Conservation (phyloP, 2,329 filamentous ascomycete genomes). For the Trichoderma pleuroti region DNA sequence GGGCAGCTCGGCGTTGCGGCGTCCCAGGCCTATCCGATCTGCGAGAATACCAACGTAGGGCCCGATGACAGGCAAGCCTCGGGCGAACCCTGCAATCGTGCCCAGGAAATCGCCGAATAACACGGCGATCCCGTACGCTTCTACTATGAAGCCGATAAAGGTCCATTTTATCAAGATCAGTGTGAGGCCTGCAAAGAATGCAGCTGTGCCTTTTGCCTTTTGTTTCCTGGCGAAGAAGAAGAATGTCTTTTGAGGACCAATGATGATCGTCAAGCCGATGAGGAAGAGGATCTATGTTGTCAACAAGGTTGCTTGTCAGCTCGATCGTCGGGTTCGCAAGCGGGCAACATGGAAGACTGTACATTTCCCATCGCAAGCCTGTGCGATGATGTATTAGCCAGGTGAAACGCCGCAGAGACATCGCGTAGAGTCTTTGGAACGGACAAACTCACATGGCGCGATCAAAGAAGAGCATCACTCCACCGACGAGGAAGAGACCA, state of each 20-base stretch:
- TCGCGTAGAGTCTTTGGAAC: not conserved
- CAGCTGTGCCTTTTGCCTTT: conserved; percentile 86
- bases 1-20: conserved; percentile 72
- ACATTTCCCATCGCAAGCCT: conserved; percentile 98
- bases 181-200: conserved; percentile 77
- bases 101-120: conserved; percentile 96
- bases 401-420: not conserved
- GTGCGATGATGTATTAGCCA: not conserved
- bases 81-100: conserved; percentile 83
- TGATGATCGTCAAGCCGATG: conserved; percentile 91
- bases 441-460: conserved; percentile 70
- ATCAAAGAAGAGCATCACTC: conserved; percentile 96
- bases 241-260: conserved; percentile 85
- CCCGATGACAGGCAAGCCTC: conserved; percentile 79
- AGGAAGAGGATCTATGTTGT: conserved; percentile 82
- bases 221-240: conserved; percentile 92
- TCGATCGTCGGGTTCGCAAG: conserved; percentile 20
- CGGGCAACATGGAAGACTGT: conserved; percentile 31
- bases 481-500: conserved; percentile 90
- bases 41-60: conserved; percentile 76
- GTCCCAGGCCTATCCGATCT: conserved; percentile 65
- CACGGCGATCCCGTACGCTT: conserved; percentile 88
- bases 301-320: conserved; percentile 11
- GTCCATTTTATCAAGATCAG: conserved; percentile 91
- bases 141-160: conserved; percentile 82